Percentiles rank a stretch among this genome's conserved stretches.
Conservation (phyloP, 352 stramenopile species). For the Peronospora farinosa region DNA sequence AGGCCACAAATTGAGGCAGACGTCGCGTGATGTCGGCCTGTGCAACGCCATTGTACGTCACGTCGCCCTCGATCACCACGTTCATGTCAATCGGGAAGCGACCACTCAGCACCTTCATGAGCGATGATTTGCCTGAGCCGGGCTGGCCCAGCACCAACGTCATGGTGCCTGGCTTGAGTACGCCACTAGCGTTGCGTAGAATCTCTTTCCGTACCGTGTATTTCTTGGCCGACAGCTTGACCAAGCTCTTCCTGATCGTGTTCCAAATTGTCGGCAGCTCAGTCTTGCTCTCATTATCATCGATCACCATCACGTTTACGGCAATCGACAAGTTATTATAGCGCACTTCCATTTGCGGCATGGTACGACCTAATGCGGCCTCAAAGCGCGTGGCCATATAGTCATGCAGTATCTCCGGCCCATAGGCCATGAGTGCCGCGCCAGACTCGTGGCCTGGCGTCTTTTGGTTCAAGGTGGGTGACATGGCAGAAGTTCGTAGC, state of each 20-base stretch:
- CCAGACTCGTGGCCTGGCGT: conserved; percentile 11
- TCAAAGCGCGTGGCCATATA: conserved; percentile 28
- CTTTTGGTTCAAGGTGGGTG: conserved; percentile 1
- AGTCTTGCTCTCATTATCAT: conserved; percentile 7
- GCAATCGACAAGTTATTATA: conserved; percentile 16
- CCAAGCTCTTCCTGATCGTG: conserved; percentile 24
- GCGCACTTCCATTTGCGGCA: conserved; percentile 37
- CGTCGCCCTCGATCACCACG: conserved; percentile 17
- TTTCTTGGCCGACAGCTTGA: conserved; percentile 28
- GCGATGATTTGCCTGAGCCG: conserved; percentile 20
- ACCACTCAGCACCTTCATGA: conserved; percentile 20
- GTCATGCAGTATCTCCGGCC: conserved; percentile 22
- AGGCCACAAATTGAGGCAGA: conserved; percentile 26
- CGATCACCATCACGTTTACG: conserved; percentile 20
- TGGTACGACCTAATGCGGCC: conserved; percentile 21
- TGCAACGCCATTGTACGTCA: conserved; percentile 26
- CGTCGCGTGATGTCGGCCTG: conserved; percentile 9
- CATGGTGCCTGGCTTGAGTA: conserved; percentile 28
- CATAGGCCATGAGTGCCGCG: conserved; percentile 21
- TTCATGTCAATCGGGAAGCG: conserved; percentile 21
- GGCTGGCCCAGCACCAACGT: conserved; percentile 31
- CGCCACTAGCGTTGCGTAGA: conserved; percentile 21
- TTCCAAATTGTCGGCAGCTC: conserved; percentile 38
- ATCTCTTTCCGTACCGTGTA: conserved; percentile 28
- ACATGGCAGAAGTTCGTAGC: not conserved